These are phyloP conservation scores for Logfia minima DNA, from an alignment of 129 eudicot genomes.

Conservation along the genomic window DNA sequence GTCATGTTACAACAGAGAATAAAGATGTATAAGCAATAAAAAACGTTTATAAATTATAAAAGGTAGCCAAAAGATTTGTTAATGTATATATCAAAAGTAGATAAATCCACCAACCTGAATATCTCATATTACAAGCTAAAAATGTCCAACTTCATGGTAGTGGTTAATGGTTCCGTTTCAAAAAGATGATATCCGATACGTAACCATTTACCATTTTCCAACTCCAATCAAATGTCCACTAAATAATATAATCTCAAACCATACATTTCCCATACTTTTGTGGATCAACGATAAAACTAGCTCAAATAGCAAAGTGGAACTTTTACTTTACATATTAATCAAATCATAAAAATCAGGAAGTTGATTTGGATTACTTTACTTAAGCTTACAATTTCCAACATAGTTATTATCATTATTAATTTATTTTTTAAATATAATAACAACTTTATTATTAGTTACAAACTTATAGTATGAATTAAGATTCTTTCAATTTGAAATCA, in stretches of 20 bases:
- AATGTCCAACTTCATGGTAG: not conserved
- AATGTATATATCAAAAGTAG: not conserved
- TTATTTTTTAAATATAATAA: too few species aligned
- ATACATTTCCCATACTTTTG: not conserved
- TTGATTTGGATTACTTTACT: too few species aligned
- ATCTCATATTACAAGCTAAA: not conserved
- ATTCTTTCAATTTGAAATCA: too few species aligned
- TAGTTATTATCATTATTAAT: too few species aligned
- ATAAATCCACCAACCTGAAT: conserved; percentile 10
- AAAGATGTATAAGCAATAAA: not conserved
- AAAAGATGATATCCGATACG: not conserved
- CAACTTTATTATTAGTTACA: too few species aligned
- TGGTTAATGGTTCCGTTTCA: conserved; percentile 5
- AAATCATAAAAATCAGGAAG: too few species aligned
- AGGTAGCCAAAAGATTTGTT: not conserved
- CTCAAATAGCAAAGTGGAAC: not conserved
- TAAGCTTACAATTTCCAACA: too few species aligned
- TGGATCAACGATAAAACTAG: not conserved
- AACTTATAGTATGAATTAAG: too few species aligned
- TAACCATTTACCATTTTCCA: not conserved
- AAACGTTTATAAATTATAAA: not conserved
- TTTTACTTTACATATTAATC: too few species aligned
- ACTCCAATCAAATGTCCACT: conserved; percentile 6
- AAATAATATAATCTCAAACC: not conserved
- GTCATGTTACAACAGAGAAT: not conserved